Base-by-base conservation (phyloP, 441 rosid genomes). In the Rhodomyrtus psidioides region DNA sequence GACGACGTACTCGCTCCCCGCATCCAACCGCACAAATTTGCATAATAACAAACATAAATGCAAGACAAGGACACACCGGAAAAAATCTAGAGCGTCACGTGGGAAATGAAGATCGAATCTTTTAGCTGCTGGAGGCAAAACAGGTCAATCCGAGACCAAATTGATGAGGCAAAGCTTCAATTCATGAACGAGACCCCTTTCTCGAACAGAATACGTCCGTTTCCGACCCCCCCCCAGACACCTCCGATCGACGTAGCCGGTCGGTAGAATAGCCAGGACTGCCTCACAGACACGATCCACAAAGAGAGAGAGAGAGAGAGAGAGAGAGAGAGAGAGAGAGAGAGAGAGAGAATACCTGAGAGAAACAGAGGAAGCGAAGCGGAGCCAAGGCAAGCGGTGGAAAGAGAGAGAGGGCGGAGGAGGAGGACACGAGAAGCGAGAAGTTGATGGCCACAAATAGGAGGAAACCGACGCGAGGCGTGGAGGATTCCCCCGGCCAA, bases 91-190 rank as follows among this genome's bases (percentile, higher is more conserved):
- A 70, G 49, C 3, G 34, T 5, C 3, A 21, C n/a, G n/a, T 6
- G 12, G 49, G 49, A 34, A 70, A 70, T 12, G 79, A 14, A 42
- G 15, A 24, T 39, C n/a, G 24, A 39, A 70, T 70, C 16, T 21
- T 21, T 70, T 6, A 3, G 0, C n/a, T 0, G 79, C 24, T 7
- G 49, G 15, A 1, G 49, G 1, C n/a, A 0, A 21, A 39, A 10
- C 79, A 49, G 79, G 16, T 70, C 5, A 42, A 39, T 12, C 49
- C 49, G 49, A 6, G 49, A 12, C n/a, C 79, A 5, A 70, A 39
- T 39, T 9, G 49, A 39, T 4, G 21, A 70, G 15, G 8, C 15
- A 42, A 12, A 39, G 4, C 5, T 24, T 70, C 79, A 39, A 70
- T 39, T 70, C 79, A 12, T 3, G 79, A 39, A 62, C 75, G 26